phyloP scores from a whole-genome alignment of 2,329 filamentous ascomycete species.

The Helotiales sp. region DNA sequence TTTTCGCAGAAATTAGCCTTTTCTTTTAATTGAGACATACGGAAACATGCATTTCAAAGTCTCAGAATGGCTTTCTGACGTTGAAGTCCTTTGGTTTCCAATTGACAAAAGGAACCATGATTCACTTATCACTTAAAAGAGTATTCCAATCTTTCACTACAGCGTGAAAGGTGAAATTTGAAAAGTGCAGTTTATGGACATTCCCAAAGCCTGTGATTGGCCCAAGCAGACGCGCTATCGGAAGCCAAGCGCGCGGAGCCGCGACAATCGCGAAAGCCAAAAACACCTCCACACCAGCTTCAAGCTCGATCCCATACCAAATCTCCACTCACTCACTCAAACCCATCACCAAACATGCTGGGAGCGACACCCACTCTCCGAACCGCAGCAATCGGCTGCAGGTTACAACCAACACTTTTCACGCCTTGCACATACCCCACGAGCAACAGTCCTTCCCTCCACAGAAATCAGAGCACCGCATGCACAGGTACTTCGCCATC shows the following conservation, averaged over 20 bases:
- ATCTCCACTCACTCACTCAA: slow-evolving; percentile 17
- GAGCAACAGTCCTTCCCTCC: slow-evolving; percentile 32
- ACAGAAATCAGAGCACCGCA: slow-evolving; percentile 24
- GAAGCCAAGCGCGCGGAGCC: slow-evolving; percentile 11
- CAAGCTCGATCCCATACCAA: not conserved
- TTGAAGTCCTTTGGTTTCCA: too few species aligned
- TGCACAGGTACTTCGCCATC: slow-evolving; percentile 17
- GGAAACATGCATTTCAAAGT: too few species aligned
- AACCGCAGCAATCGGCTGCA: slow-evolving; percentile 41
- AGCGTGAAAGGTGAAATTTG: not conserved
- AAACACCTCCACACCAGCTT: slow-evolving; percentile 8
- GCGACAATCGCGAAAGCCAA: slow-evolving; percentile 4
- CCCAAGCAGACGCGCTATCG: not conserved
- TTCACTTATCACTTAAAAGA: too few species aligned
- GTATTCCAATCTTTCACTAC: not conserved
- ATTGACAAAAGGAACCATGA: too few species aligned
- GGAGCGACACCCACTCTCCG: slow-evolving; percentile 40
- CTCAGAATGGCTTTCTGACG: too few species aligned
- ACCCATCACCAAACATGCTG: slow-evolving; percentile 36
- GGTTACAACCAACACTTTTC: slow-evolving; percentile 40
- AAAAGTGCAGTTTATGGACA: not conserved
- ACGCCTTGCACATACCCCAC: slow-evolving; percentile 35
- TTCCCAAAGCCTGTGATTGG: not conserved
- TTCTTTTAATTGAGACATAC: too few species aligned
- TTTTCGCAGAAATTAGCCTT: too few species aligned